Conservation (phyloP, 2,329 filamentous ascomycete species). For the Pezicula neosporulosa region DNA sequence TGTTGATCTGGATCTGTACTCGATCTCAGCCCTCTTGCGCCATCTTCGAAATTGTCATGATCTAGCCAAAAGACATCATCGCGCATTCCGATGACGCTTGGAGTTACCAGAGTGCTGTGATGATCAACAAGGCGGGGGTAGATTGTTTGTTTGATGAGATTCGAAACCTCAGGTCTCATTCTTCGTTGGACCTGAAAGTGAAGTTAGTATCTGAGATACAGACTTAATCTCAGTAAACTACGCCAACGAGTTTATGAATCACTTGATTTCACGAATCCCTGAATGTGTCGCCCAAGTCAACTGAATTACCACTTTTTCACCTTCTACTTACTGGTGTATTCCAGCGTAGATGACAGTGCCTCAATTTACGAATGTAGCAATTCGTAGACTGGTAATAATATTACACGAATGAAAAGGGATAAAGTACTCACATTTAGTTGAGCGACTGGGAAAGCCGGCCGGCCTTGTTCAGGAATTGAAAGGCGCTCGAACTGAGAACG, state of each 20-base stretch:
- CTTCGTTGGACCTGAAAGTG: conserved; percentile 14
- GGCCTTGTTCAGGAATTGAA: conserved; percentile 10
- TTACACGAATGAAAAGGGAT: too few relatives aligned
- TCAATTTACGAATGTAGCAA: too few relatives aligned
- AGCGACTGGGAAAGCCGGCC: conserved; percentile 16
- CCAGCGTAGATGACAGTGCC: too few relatives aligned
- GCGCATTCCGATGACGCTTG: conserved; percentile 22
- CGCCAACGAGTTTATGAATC: too few relatives aligned
- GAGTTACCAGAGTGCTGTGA: conserved; percentile 7
- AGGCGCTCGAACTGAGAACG: conserved; percentile 25
- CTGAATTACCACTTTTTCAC: too few relatives aligned
- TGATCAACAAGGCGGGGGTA: conserved; percentile 22
- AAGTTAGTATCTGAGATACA: too few relatives aligned
- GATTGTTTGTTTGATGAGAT: conserved; percentile 16
- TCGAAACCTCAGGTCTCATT: conserved; percentile 25
- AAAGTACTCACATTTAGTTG: conserved; percentile 15
- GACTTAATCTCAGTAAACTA: too few relatives aligned
- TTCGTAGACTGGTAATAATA: too few relatives aligned
- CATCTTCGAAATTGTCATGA: conserved; percentile 19
- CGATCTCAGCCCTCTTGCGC: neutral
- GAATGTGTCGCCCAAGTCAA: too few relatives aligned
- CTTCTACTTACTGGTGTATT: too few relatives aligned
- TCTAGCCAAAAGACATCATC: conserved; percentile 24
- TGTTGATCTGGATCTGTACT: conserved; percentile 8
- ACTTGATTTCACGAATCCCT: too few relatives aligned